A percentile compares a stretch with the other conserved stretches of the same genome.
Conservation (phyloP, 1,284 basidiomycete genomes). For the Sphagnurus paluster region DNA sequence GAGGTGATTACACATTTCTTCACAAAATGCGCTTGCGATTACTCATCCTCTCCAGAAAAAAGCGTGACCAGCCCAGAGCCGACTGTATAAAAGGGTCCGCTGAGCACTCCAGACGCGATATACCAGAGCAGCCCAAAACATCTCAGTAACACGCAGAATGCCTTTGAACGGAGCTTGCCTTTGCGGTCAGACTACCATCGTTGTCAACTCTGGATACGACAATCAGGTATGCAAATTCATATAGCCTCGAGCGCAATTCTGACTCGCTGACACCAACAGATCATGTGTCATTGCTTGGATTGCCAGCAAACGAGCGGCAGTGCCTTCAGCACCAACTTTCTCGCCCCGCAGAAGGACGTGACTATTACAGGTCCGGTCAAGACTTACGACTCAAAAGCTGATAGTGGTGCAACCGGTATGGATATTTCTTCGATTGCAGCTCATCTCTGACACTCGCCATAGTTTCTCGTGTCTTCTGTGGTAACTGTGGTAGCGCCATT, state of each 20-base stretch:
- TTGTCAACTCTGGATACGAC: slow-evolving; percentile 21
- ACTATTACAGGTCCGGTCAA: slow-evolving; percentile 31
- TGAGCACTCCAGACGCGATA: neutral
- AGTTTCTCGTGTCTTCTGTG: slow-evolving; percentile 27
- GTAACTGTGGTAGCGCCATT: slow-evolving; percentile 18
- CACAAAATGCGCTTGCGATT: no score
- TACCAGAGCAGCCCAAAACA: no score
- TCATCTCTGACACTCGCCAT: neutral
- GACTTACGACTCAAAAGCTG: slow-evolving; percentile 26
- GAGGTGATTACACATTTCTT: no score
- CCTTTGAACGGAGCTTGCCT: slow-evolving; percentile 31
- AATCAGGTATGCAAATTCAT: slow-evolving; percentile 24
- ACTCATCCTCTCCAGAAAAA: no score
- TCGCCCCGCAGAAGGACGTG: slow-evolving; percentile 30
- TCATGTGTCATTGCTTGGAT: slow-evolving; percentile 35
- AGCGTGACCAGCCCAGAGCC: neutral
- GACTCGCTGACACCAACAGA: slow-evolving; percentile 17
- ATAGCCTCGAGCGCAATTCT: neutral
- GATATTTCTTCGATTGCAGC: neutral
- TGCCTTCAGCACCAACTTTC: slow-evolving; percentile 36
- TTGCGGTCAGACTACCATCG: slow-evolving; percentile 31
- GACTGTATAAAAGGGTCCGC: neutral
- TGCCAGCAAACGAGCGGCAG: slow-evolving; percentile 35
- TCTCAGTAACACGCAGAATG: slow-evolving; percentile 11
- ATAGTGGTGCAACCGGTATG: slow-evolving; percentile 33